Conservation (phyloP, 2,329 filamentous ascomycete species). For the Alternaria sp. region DNA sequence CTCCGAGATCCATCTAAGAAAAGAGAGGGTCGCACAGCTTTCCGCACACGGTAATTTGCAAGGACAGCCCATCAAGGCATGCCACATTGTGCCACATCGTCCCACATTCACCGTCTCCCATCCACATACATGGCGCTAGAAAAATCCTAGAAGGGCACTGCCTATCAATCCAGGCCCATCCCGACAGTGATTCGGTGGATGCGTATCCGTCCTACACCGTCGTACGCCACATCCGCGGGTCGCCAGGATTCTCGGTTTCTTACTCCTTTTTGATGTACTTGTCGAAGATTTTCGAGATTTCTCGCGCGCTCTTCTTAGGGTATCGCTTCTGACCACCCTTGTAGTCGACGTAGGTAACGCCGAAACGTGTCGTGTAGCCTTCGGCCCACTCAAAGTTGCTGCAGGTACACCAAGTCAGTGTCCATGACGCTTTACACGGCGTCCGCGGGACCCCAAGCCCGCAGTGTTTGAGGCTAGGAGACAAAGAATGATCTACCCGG, state of each 20-base stretch:
- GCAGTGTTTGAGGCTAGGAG: slow-evolving; percentile 18
- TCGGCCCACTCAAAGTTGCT: slow-evolving; percentile 92
- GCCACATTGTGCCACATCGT: slow-evolving; percentile 3
- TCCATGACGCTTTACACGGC: background rate
- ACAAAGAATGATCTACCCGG: slow-evolving; percentile 2
- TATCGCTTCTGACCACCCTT: slow-evolving; percentile 77
- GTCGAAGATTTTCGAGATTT: slow-evolving; percentile 74
- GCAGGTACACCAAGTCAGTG: slow-evolving; percentile 21
- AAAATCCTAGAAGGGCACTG: slow-evolving; percentile 24
- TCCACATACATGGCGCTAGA: slow-evolving; percentile 26
- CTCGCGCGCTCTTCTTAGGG: slow-evolving; percentile 83
- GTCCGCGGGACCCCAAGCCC: background rate
- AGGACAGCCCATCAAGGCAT: background rate
- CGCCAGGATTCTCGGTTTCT: background rate
- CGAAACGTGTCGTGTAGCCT: slow-evolving; percentile 85
- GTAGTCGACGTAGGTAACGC: slow-evolving; percentile 85
- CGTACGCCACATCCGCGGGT: slow-evolving; percentile 23
- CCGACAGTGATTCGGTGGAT: slow-evolving; percentile 7
- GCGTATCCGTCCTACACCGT: slow-evolving; percentile 13
- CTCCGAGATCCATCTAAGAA: slow-evolving; percentile 1
- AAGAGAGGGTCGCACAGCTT: slow-evolving; percentile 4
- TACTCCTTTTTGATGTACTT: slow-evolving; percentile 69
- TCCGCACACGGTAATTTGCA: background rate
- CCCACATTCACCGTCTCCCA: background rate
- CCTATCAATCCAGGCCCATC: background rate